A percentile compares a stretch with the other conserved stretches of the same genome.
phyloP scores from a whole-genome alignment of 2,329 filamentous ascomycete genomes.

The Aspergillus clavatus region DNA sequence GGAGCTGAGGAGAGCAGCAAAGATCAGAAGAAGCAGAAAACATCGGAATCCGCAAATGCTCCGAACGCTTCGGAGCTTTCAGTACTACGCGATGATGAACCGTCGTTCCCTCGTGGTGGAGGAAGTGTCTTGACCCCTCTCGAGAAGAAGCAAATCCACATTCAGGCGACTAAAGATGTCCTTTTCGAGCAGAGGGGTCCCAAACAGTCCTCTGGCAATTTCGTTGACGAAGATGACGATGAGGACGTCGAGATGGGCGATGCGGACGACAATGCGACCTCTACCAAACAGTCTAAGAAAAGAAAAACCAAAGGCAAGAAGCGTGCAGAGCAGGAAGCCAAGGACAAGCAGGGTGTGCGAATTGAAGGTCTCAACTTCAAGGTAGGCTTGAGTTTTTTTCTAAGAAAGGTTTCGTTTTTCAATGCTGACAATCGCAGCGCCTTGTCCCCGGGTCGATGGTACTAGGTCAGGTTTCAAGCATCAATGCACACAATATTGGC shows the following conservation, averaged over 20 bases:
- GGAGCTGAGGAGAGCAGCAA: conserved; percentile 32
- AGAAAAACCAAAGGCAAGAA: conserved; percentile 45
- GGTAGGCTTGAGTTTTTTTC: conserved; percentile 46
- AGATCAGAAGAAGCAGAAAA: conserved; percentile 31
- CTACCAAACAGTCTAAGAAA: conserved; percentile 38
- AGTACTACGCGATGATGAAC: conserved; percentile 69
- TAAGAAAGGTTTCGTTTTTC: neutral
- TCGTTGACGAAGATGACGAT: conserved; percentile 56
- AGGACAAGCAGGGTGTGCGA: conserved; percentile 55
- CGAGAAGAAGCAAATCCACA: conserved; percentile 93
- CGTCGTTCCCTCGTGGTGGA: conserved; percentile 86
- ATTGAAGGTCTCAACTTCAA: conserved; percentile 88
- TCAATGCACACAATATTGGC: conserved; percentile 73
- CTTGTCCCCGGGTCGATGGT: conserved; percentile 80
- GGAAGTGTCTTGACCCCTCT: conserved; percentile 85
- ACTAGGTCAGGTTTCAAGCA: conserved; percentile 76
- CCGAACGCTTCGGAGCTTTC: conserved; percentile 34
- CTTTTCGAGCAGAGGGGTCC: conserved; percentile 74
- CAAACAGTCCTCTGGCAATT: conserved; percentile 43
- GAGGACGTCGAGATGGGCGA: conserved; percentile 49
- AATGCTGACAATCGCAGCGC: conserved; percentile 54
- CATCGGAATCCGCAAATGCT: conserved; percentile 16
- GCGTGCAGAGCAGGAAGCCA: conserved; percentile 47
- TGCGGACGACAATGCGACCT: conserved; percentile 34
- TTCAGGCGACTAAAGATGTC: conserved; percentile 87